Evolutionary conservation across 495 filamentous ascomycete species (phyloP).

Genomic region (Neurospora sp.): DNA sequence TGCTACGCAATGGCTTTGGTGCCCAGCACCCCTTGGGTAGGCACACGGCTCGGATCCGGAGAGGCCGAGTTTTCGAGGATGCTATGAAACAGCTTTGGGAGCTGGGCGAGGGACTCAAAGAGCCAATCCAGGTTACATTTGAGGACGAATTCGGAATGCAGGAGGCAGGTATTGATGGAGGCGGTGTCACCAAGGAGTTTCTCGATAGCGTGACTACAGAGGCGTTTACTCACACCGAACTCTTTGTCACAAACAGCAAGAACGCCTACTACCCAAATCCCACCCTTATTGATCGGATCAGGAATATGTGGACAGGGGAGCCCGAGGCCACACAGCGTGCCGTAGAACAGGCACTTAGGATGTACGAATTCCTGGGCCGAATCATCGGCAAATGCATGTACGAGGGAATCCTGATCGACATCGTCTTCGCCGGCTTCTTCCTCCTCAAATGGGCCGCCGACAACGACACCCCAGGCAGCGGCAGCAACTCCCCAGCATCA

Average conservation of each 20-base stretch:
- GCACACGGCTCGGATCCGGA: conserved; percentile 72
- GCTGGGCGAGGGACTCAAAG: conserved; percentile 75
- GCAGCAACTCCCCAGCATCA: conserved; percentile 95
- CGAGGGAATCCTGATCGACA: conserved; percentile 91
- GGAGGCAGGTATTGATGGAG: conserved; percentile 94
- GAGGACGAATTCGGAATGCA: conserved; percentile 78
- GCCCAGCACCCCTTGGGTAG: conserved; percentile 38
- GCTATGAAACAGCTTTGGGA: conserved; percentile 77
- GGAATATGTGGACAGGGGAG: neutral
- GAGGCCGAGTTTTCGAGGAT: conserved; percentile 76
- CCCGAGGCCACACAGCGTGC: conserved; percentile 43
- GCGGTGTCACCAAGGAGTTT: conserved; percentile 97
- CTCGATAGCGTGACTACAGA: conserved; percentile 81
- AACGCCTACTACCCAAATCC: conserved; percentile 90
- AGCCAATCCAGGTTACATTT: conserved; percentile 96
- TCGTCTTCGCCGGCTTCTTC: conserved; percentile 92
- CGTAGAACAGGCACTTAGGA: conserved; percentile 32
- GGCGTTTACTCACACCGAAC: conserved; percentile 53
- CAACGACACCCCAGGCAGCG: conserved; percentile 53
- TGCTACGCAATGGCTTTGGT: conserved; percentile 26
- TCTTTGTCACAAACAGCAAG: conserved; percentile 78
- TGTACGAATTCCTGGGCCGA: conserved; percentile 87
- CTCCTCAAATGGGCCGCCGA: conserved; percentile 76
- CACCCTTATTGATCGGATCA: conserved; percentile 58
- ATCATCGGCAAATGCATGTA: conserved; percentile 96